These are phyloP conservation scores for Saturnispora diversa DNA, from an alignment of 805 yeast genomes.

Conservation along the genomic window DNA sequence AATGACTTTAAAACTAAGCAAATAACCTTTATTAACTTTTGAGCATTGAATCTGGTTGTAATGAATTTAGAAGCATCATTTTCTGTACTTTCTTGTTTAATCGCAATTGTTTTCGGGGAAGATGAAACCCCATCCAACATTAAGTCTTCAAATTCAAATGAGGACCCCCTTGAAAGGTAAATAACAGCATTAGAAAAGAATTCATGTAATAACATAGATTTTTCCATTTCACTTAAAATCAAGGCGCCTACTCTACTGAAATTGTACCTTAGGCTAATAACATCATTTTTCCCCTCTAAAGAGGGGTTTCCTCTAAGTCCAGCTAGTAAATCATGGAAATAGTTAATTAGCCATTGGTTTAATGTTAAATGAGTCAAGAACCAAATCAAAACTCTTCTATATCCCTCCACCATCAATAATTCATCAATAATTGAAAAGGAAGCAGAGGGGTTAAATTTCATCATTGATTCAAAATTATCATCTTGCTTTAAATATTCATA, in stretches of 20 bases:
- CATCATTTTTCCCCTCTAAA: constrained; percentile 13
- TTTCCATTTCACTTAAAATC: constrained; percentile 49
- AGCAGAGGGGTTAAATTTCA: constrained; percentile 43
- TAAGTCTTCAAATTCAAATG: constrained; percentile 19
- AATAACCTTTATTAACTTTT: constrained; percentile 42
- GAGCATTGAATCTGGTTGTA: constrained; percentile 26
- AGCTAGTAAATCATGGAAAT: constrained; percentile 51
- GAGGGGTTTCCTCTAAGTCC: constrained; percentile 44
- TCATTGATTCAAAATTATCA: constrained; percentile 40
- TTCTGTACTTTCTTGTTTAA: constrained; percentile 10
- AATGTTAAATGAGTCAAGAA: constrained; percentile 55
- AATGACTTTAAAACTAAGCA: constrained; percentile 57
- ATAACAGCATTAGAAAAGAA: constrained; percentile 51
- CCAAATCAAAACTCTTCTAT: constrained; percentile 58
- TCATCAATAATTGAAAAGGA: constrained; percentile 58
- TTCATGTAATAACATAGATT: constrained; percentile 61
- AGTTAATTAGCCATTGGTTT: constrained; percentile 49
- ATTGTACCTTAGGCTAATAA: constrained; percentile 17
- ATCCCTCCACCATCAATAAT: constrained; percentile 60
- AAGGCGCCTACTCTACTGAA: constrained; percentile 54
- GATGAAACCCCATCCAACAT: constrained; percentile 2
- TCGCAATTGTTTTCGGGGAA: constrained; percentile 9
- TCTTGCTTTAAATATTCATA: constrained; percentile 39
- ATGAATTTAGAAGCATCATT: constrained; percentile 24
- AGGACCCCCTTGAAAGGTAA: constrained; percentile 32